Conservation (phyloP, 345 rosid genomes). For the rapeseed (Brassica napus) region Da-Ae NC_063447.1:23953501-23954000, state of each 20-base stretch:
- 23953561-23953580: constrained; percentile 87
- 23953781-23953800: constrained; percentile 89
- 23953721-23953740: not conserved
- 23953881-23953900: not conserved
- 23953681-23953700: not conserved
- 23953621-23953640: constrained; percentile 63
- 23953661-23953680: not conserved
- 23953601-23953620: constrained; percentile 85
- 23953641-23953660: not conserved
- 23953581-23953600: constrained; percentile 92
- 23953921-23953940: constrained; percentile 47
- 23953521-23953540: constrained; percentile 70
- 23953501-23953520: constrained; percentile 92
- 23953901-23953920: not conserved
- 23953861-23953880: not conserved
- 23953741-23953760: constrained; percentile 41
- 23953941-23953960: constrained; percentile 90
- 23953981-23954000: constrained; percentile 96
- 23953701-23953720: not conserved
- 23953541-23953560: constrained; percentile 96
- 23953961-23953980: constrained; percentile 94
- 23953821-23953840: constrained; percentile 96
- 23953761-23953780: constrained; percentile 83
- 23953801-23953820: constrained; percentile 97
- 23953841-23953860: constrained; percentile 36